Evolutionary conservation across 345 rosid genomes (phyloP), one percentile per base, ranked within the genome.

Genomic region (Erysimum cheiranthoides): DNA sequence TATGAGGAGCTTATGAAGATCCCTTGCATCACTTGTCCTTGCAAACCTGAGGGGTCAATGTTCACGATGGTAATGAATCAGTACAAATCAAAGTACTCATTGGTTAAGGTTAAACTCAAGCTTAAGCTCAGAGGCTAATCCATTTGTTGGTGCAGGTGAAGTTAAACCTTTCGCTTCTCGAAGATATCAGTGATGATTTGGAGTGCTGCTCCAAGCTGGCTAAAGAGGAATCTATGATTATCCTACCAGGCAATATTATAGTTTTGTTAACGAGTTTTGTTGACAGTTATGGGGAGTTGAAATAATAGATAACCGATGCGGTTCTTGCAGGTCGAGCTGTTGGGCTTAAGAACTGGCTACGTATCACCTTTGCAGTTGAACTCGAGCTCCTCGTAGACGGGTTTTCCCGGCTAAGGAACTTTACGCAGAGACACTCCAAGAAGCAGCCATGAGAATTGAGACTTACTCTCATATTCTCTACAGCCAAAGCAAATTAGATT

Each of bases 301-400:
- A 58, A 21, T 57, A 32, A 57, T 5, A 10, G 11, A 42, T 9
- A 34, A 54, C 7, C n/a, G 5, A 53, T n/a, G 47, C 2, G 56
- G 17, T n/a, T 54, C 64, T 32, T 80, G 78, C 79, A 90, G 97
- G 93, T 35, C 16, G 40, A 12, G 81, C 82, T 36, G 82, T 86
- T 34, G 94, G 94, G 39, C 42, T 81, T 64, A 79, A 81, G 83
- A 82, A 91, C 61, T 89, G 90, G 93, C 76, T 87, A 45, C 89
- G 85, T 13, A 50, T 89, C 46, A 83, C 83, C n/a, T 89, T 87
- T 42, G 91, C 86, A 1, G 52, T 83, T 27, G 91, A 87, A 49
- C 75, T 79, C 5, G 78, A 84, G 10, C 47, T 71, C 6, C 90
- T 89, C 28, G 80, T 67, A 77, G 88, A 73, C 2, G 95, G 70